A percentile compares a stretch with the other conserved stretches of the same genome.
These are phyloP conservation scores for Escallonia rubra DNA, from an alignment of 129 eudicot species.

Conservation along the genomic window DNA sequence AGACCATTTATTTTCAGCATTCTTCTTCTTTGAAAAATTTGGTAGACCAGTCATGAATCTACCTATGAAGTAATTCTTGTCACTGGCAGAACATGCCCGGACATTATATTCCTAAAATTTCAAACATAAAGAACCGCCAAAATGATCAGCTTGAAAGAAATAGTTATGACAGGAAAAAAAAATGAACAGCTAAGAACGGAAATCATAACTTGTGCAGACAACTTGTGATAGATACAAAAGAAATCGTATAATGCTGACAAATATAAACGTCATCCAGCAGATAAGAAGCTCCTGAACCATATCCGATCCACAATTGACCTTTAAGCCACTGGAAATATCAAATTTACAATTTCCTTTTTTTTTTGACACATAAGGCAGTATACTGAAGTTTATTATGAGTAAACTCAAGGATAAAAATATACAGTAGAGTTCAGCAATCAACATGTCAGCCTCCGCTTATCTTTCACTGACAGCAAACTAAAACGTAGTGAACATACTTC, in stretches of 20 bases:
- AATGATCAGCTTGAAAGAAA: neutral
- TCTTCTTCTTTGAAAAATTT: conserved; percentile 80
- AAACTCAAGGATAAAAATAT: too few relatives aligned
- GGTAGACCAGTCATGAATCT: conserved; percentile 88
- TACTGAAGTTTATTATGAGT: too few relatives aligned
- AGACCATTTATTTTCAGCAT: conserved; percentile 75
- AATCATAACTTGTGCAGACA: neutral
- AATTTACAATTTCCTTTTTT: too few relatives aligned
- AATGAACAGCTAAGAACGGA: neutral
- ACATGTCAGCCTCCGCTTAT: too few relatives aligned
- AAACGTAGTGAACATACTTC: too few relatives aligned
- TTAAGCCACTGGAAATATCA: too few relatives aligned
- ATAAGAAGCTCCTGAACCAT: neutral
- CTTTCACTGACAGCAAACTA: too few relatives aligned
- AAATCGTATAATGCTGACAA: too few relatives aligned
- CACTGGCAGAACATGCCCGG: conserved; percentile 68
- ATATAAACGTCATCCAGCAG: neutral
- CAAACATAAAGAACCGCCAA: conserved; percentile 6
- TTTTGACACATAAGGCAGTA: too few relatives aligned
- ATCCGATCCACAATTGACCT: too few relatives aligned
- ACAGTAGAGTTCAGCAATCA: too few relatives aligned
- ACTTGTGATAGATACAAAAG: neutral
- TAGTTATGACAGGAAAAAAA: neutral
- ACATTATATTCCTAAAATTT: conserved; percentile 78
- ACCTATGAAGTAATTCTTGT: conserved; percentile 86